A percentile compares a stretch with the other conserved stretches of the same genome.
Evolutionary conservation across 164 flowering plant genomes (phyloP).

Genomic region (Echeveria elegans): DNA sequence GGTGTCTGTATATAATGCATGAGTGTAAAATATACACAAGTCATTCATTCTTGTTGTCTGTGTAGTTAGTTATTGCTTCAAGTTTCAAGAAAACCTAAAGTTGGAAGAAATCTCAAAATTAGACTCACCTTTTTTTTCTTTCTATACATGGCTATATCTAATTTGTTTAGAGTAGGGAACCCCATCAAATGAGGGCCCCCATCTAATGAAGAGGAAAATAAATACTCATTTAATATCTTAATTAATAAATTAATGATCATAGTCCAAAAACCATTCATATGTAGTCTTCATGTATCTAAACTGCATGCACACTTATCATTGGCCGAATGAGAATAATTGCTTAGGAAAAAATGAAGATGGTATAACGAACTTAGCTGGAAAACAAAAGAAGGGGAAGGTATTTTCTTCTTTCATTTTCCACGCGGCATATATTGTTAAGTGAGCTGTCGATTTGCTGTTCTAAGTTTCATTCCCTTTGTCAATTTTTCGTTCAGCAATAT

Average conservation of each 20-base stretch:
- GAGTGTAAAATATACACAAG: constrained; percentile 10
- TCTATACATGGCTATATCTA: neutral
- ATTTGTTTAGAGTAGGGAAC: neutral
- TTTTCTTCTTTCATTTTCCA: neutral
- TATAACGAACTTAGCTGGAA: neutral
- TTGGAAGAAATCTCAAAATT: constrained; percentile 29
- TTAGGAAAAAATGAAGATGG: neutral
- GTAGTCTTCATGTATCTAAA: neutral
- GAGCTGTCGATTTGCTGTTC: constrained; percentile 1
- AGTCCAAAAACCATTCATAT: neutral
- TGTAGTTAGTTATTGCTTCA: constrained; percentile 25
- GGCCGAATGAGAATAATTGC: neutral
- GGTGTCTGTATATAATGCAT: constrained; percentile 3
- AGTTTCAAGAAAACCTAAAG: constrained; percentile 32
- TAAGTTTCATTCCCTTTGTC: neutral
- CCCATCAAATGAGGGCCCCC: neutral
- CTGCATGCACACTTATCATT: neutral
- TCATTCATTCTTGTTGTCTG: constrained; percentile 17
- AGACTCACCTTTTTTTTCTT: neutral
- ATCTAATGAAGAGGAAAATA: neutral
- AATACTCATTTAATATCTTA: neutral
- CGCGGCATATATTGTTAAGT: neutral
- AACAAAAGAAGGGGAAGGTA: neutral
- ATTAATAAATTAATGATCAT: neutral
- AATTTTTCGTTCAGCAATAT: neutral